These are phyloP conservation scores for Lagenidium giganteum DNA, from an alignment of 352 stramenopile species.

Conservation along the genomic window DNA sequence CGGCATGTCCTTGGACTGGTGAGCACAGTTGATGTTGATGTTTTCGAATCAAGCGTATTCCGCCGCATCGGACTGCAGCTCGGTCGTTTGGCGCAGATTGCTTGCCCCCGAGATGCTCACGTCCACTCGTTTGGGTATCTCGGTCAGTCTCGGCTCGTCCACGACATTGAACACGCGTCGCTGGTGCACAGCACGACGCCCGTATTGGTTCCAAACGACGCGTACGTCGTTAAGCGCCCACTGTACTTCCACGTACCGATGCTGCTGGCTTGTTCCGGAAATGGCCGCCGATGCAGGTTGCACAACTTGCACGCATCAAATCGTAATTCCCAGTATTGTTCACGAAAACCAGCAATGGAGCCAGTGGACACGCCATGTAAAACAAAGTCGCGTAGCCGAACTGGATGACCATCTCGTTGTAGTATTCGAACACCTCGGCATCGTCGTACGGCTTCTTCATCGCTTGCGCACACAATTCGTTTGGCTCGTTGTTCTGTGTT, in stretches of 20 bases:
- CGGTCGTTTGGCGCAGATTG: too few species aligned
- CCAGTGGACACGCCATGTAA: constrained; percentile 89
- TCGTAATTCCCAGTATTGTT: constrained; percentile 87
- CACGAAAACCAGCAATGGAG: constrained; percentile 75
- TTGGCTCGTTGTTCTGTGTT: constrained; percentile 88
- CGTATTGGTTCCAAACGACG: constrained; percentile 53
- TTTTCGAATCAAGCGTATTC: too few species aligned
- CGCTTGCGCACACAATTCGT: constrained; percentile 92
- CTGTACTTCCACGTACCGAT: constrained; percentile 89
- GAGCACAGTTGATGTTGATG: too few species aligned
- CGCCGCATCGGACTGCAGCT: too few species aligned
- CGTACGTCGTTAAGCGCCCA: constrained; percentile 59
- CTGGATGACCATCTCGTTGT: constrained; percentile 87
- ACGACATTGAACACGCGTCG: too few species aligned
- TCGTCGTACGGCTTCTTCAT: constrained; percentile 92
- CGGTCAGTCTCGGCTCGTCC: too few species aligned
- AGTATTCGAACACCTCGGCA: too few species aligned
- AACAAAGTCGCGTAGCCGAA: constrained; percentile 94
- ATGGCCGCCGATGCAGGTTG: constrained; percentile 55
- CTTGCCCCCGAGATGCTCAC: too few species aligned
- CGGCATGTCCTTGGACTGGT: too few species aligned
- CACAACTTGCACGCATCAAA: constrained; percentile 77
- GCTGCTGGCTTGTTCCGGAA: constrained; percentile 59
- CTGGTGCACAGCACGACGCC: constrained; percentile 66
- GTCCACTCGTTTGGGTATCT: too few species aligned